Conservation (phyloP, 164 flowering plant genomes). For the Echeveria elegans region DNA sequence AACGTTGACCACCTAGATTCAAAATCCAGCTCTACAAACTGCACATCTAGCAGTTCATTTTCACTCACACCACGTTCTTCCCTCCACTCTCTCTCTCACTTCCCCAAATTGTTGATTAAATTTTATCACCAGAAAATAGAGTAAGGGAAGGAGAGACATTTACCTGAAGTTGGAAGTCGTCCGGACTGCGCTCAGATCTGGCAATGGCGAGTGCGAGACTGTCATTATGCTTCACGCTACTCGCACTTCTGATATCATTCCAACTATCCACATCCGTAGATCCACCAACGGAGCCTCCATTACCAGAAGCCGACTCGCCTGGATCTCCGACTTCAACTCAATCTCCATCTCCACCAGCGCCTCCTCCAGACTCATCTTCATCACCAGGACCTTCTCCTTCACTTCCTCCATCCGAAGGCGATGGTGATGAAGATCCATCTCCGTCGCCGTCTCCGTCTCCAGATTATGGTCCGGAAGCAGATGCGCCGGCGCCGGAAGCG, state of each 20-base stretch:
- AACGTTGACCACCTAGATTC: no score
- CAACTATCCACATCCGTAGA: neutral
- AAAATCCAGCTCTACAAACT: no score
- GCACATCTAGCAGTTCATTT: neutral
- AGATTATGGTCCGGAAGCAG: neutral
- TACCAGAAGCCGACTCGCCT: neutral
- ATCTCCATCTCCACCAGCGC: neutral
- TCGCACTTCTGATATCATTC: neutral
- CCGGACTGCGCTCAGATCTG: constrained; percentile 5
- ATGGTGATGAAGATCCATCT: no score
- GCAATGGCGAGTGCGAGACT: neutral
- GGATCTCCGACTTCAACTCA: neutral
- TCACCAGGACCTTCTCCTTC: neutral
- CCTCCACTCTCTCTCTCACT: neutral
- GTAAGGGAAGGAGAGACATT: neutral
- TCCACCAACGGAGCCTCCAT: neutral
- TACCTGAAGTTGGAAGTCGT: neutral
- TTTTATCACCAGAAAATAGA: no score
- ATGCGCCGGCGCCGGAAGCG: neutral
- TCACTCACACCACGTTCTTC: constrained; percentile 5
- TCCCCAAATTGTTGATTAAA: no score
- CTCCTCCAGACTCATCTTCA: no score
- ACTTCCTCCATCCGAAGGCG: no score
- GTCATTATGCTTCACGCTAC: neutral
- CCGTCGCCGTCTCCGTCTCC: neutral